Conservation (phyloP, 352 stramenopile species). For the Phytophthora capsici region DNA sequence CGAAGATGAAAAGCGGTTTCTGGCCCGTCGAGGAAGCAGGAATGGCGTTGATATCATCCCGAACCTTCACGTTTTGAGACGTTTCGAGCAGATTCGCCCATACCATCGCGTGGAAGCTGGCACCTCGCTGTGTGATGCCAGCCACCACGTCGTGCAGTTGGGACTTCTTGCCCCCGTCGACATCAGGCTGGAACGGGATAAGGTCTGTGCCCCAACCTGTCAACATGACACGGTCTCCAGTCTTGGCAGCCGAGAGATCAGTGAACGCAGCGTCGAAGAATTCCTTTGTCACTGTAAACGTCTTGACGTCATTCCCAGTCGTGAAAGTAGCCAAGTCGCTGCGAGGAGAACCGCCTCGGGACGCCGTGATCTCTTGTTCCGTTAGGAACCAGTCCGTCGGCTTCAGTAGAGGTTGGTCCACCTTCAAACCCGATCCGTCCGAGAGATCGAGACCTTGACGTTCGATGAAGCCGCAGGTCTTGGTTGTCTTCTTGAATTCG, state of each 20-base stretch:
- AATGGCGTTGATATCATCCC: conserved; percentile 48
- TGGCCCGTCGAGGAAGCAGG: conserved; percentile 14
- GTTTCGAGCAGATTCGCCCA: conserved; percentile 20
- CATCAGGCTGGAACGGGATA: conserved; percentile 43
- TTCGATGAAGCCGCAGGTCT: conserved; percentile 3
- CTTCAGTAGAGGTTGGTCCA: conserved; percentile 8
- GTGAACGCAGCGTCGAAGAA: conserved; percentile 53
- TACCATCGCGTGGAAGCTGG: conserved; percentile 6
- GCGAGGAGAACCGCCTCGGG: conserved; percentile 49
- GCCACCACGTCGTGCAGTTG: conserved; percentile 44
- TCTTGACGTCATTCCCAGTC: conserved; percentile 47
- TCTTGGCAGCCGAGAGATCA: conserved; percentile 40
- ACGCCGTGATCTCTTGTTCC: conserved; percentile 50
- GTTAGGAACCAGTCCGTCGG: conserved; percentile 59
- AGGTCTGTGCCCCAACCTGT: conserved; percentile 60
- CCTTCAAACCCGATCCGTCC: conserved; percentile 1
- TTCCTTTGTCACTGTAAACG: conserved; percentile 46
- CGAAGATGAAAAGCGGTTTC: conserved; percentile 49
- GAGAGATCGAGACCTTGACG: conserved; percentile 6
- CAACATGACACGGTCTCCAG: conserved; percentile 43
- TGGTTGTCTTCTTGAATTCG: conserved; percentile 2
- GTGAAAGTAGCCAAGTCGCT: conserved; percentile 42
- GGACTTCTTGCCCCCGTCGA: conserved; percentile 31
- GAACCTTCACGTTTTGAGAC: conserved; percentile 50
- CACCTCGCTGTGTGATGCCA: conserved; percentile 36